phyloP scores from a whole-genome alignment of 176 grass and related monocot genomes.

The Oryza glumipatula region DNA sequence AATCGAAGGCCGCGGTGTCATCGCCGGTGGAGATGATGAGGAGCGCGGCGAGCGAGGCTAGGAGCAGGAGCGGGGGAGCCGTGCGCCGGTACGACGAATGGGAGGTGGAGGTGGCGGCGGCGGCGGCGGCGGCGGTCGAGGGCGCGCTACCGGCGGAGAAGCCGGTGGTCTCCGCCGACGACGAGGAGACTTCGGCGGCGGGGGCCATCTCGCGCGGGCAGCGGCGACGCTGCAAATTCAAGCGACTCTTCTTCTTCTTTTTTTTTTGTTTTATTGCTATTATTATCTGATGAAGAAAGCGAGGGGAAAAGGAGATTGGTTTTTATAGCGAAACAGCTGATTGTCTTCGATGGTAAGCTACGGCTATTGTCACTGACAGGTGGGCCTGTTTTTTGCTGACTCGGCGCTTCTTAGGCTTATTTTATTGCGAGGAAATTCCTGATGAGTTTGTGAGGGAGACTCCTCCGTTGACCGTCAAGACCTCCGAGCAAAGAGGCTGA shows the following conservation, averaged over 20 bases:
- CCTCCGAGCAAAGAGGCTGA: no score
- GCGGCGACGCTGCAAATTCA: conserved; percentile 32
- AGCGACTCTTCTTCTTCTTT: background rate
- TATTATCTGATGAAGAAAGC: background rate
- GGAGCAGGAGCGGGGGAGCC: conserved; percentile 52
- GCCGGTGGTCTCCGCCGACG: conserved; percentile 30
- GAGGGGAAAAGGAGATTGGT: background rate
- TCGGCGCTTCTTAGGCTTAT: background rate
- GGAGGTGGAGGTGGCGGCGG: conserved; percentile 2
- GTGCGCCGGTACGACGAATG: conserved; percentile 3
- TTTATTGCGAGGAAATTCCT: no score
- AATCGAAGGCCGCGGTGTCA: conserved; percentile 26
- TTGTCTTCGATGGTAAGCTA: background rate
- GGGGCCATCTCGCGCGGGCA: conserved; percentile 43
- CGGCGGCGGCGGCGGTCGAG: background rate
- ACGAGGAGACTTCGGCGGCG: background rate
- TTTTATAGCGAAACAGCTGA: background rate
- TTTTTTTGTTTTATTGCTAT: background rate
- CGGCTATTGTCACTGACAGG: background rate
- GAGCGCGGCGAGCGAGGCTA: conserved; percentile 50
- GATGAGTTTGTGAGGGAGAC: no score
- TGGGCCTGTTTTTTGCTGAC: background rate
- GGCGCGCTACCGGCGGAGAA: background rate
- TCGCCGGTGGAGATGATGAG: conserved; percentile 53
- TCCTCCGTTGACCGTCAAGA: no score